Base-by-base conservation (phyloP, 1,284 basidiomycete genomes). In the Cryptococcus neoformans region DNA sequence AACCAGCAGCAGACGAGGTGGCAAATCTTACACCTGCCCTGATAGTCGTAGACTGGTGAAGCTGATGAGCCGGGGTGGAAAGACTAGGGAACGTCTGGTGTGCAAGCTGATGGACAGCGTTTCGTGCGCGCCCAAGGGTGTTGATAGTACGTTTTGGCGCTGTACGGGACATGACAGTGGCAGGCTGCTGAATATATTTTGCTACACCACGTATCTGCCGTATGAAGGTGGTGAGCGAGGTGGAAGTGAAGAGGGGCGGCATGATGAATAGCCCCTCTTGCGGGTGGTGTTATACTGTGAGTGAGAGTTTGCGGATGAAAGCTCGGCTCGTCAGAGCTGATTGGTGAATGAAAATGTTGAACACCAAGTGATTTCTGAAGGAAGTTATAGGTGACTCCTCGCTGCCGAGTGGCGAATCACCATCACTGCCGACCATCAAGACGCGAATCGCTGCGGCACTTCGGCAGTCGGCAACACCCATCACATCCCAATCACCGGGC, bases 181-280 rank as follows among this genome's bases (percentile, higher is more conserved):
- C 21, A 16, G 48, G 48, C 35, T 38, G 36, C 8, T 51, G 49
- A 6, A 51, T 51, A 12, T 39, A 39, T 42, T 40, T 17, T 8
- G 53, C 21, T 16, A 38, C 16, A 51, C 44, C 17, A 35, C 38
- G 12, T 39, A 53, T 11, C 46, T 45, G 28, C 50, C 61, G 60
- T 5, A 67, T 16, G 16, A 65, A 40, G 10, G 66, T 67, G 34
- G 59, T 58, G 42, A 62, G 41, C 10, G 55, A 59, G n/a, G 62
- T 64, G 41, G 63, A 60, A 21, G 62, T 60, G 59, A 67, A 66
- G 36, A 62, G 52, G 17, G 67, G 61, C 14, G 66, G 64, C 67
- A 69, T 69, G 39, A 37, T 59, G 49, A n/a, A 28, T 21, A 8
- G 39, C 42, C 12, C 36, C n/a, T 52, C 42, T 51, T 10, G 14